Conservation (phyloP, 495 filamentous ascomycete species). For the Trichoderma gamsii region DNA sequence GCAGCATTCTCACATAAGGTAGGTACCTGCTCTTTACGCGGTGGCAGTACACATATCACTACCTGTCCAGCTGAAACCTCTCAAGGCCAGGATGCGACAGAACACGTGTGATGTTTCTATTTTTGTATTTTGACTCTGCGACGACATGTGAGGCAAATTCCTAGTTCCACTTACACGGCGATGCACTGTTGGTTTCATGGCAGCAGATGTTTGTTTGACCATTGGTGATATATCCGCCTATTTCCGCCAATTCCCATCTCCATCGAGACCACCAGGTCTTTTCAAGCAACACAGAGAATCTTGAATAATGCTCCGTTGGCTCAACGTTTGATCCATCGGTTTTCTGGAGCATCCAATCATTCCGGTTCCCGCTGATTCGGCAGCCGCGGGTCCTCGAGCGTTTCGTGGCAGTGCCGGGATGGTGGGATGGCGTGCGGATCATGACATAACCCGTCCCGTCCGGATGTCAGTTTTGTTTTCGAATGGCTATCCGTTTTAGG, state of each 20-base stretch:
- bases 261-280: neutral
- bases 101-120: conserved; percentile 9
- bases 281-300: neutral
- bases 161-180: neutral
- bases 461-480: neutral
- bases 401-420: neutral
- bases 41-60: neutral
- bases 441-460: neutral
- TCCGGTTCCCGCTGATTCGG: neutral
- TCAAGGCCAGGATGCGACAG: neutral
- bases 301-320: neutral
- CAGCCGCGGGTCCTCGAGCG: neutral
- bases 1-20: neutral
- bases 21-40: too few species aligned
- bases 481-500: neutral
- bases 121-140: neutral
- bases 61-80: conserved; percentile 6
- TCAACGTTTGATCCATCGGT: neutral
- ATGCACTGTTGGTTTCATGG: neutral
- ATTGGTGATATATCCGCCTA: neutral
- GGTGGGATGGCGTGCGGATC: neutral
- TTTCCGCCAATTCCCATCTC: neutral
- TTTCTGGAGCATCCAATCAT: neutral
- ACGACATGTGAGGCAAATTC: neutral
- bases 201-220: neutral